Percentiles rank a stretch among this genome's conserved stretches.
Conservation (phyloP, 805 yeast species). For the Metschnikowia reukaufii region DNA sequence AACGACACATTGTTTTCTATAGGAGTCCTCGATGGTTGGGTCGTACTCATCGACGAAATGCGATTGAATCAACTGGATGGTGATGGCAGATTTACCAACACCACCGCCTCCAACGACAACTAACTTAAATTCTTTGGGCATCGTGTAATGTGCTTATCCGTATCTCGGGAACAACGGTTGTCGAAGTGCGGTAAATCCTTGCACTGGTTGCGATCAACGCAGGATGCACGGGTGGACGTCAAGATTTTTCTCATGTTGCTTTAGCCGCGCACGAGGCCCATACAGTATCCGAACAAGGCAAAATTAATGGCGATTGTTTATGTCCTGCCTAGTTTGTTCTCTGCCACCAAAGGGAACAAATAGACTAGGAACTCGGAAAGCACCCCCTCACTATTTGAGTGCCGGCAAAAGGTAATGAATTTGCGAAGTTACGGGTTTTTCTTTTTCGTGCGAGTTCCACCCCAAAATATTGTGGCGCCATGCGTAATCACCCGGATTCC, state of each 20-base stretch:
- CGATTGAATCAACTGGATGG: constrained; percentile 90
- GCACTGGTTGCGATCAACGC: constrained; percentile 1
- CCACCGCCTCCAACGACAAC: constrained; percentile 99
- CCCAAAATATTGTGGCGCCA: neutral
- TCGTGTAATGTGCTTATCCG: constrained; percentile 4
- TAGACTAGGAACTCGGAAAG: neutral
- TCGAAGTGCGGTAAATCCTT: constrained; percentile 4
- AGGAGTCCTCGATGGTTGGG: constrained; percentile 94
- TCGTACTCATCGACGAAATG: constrained; percentile 97
- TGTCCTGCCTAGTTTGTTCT: constrained; percentile 4
- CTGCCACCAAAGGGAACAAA: neutral
- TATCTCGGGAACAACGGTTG: neutral
- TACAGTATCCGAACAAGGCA: neutral
- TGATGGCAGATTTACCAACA: constrained; percentile 95
- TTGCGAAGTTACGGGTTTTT: neutral
- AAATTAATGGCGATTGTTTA: constrained; percentile 2
- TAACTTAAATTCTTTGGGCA: constrained; percentile 77
- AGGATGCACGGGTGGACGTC: constrained; percentile 9
- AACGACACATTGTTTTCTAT: constrained; percentile 82
- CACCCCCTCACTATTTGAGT: neutral
- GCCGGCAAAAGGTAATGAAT: too few relatives aligned
- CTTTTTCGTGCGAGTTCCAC: neutral
- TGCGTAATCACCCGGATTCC: neutral
- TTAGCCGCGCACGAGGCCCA: constrained; percentile 7
- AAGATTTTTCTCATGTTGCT: neutral